These are phyloP conservation scores for Ganoderma leucocontextum DNA, from an alignment of 1,284 basidiomycete genomes.

Conservation along the genomic window DNA sequence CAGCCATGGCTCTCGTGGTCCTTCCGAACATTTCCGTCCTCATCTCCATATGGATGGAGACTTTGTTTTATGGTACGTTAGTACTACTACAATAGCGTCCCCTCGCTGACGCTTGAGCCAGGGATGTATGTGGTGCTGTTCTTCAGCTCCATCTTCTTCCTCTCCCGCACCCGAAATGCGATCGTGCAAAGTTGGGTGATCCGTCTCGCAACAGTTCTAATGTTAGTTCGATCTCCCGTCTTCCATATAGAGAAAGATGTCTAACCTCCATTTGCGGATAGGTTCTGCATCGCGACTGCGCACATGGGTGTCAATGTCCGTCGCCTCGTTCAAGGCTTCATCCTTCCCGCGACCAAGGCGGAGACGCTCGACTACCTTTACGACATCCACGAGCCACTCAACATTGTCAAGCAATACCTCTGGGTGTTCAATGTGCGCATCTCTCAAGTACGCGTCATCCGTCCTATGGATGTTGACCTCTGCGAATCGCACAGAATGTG, in stretches of 20 bases:
- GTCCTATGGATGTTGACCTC: background rate
- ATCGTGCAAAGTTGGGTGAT: conserved; percentile 7
- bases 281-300: conserved; percentile 11
- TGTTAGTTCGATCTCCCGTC: background rate
- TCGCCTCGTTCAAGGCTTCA: conserved; percentile 6
- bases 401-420: conserved; percentile 8
- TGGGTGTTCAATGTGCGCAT: conserved; percentile 6
- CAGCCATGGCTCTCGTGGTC: background rate
- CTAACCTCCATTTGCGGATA: background rate
- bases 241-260: background rate
- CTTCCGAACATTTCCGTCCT: background rate
- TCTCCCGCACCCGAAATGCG: conserved; percentile 3
- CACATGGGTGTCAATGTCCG: conserved; percentile 7
- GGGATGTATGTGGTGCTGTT: conserved; percentile 8
- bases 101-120: background rate
- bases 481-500: background rate
- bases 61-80: background rate
- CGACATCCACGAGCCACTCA: conserved; percentile 7
- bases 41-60: conserved; percentile 1
- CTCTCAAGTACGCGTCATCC: background rate
- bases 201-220: background rate
- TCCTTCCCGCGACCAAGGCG: conserved; percentile 2
- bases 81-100: background rate
- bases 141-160: conserved; percentile 5
- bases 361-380: conserved; percentile 7